These are phyloP conservation scores for Mucor sp. DNA, from an alignment of 371 early-diverging fungal genomes.

Conservation along the genomic window DNA sequence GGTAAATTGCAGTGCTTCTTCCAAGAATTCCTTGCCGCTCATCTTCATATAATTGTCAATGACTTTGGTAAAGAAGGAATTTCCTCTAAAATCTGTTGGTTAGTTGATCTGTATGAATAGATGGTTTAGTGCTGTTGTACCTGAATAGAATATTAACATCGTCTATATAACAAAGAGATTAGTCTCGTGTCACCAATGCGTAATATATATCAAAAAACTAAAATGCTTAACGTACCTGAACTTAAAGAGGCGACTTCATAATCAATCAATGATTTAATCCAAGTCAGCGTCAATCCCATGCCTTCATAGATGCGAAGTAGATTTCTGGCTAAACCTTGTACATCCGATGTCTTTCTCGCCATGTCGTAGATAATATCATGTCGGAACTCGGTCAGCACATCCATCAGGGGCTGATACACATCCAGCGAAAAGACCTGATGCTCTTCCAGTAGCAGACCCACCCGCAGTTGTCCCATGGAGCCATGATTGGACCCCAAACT, in stretches of 20 bases:
- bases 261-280: slow-evolving; percentile 62
- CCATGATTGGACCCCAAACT: slow-evolving; percentile 28
- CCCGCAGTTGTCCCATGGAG: slow-evolving; percentile 55
- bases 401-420: slow-evolving; percentile 20
- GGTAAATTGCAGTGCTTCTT: slow-evolving; percentile 67
- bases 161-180: slow-evolving; percentile 18
- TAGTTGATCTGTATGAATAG: background rate
- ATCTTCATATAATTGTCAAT: slow-evolving; percentile 83
- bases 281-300: slow-evolving; percentile 43
- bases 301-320: slow-evolving; percentile 58
- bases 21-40: slow-evolving; percentile 72
- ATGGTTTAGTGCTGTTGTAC: slow-evolving; percentile 11
- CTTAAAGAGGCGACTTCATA: slow-evolving; percentile 59
- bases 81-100: slow-evolving; percentile 56
- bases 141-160: slow-evolving; percentile 60
- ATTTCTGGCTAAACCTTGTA: slow-evolving; percentile 62
- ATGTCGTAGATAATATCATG: slow-evolving; percentile 54
- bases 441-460: slow-evolving; percentile 62
- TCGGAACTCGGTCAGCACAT: slow-evolving; percentile 45
- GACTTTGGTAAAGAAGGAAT: slow-evolving; percentile 77
- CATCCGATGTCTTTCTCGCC: slow-evolving; percentile 41
- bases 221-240: slow-evolving; percentile 33
- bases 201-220: background rate
- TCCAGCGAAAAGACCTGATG: slow-evolving; percentile 49
- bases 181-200: background rate